phyloP scores from a whole-genome alignment of 2,329 filamentous ascomycete genomes.

The Dactylellina leptospora region DNA sequence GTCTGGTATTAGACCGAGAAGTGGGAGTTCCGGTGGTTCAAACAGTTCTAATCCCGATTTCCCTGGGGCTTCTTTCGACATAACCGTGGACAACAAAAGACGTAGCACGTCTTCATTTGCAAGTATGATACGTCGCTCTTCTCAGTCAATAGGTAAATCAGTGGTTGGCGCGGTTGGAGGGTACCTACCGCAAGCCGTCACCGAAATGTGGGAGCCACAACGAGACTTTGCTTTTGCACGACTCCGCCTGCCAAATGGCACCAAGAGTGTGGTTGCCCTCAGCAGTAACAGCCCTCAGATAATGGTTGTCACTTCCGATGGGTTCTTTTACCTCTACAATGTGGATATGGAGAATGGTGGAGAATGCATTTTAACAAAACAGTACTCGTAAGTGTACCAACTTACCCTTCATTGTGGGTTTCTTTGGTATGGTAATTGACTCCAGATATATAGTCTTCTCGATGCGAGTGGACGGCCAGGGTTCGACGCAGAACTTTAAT shows the following conservation, averaged over 20 bases:
- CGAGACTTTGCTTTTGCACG: conserved; percentile 97
- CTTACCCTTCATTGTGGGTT: neutral
- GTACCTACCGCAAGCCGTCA: conserved; percentile 90
- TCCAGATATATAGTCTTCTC: conserved; percentile 30
- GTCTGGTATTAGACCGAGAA: conserved; percentile 40
- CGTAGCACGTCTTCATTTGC: conserved; percentile 76
- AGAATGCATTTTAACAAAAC: conserved; percentile 88
- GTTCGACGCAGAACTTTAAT: conserved; percentile 38
- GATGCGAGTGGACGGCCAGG: conserved; percentile 44
- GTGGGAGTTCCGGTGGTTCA: conserved; percentile 47
- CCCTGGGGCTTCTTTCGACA: conserved; percentile 55
- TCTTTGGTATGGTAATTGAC: neutral
- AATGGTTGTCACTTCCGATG: conserved; percentile 97
- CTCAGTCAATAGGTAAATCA: conserved; percentile 88
- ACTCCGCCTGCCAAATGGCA: conserved; percentile 72
- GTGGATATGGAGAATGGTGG: conserved; percentile 95
- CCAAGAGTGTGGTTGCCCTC: conserved; percentile 89
- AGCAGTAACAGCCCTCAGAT: conserved; percentile 93
- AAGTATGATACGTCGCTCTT: conserved; percentile 90
- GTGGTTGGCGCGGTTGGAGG: conserved; percentile 89
- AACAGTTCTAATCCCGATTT: conserved; percentile 52
- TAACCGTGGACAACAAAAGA: conserved; percentile 54
- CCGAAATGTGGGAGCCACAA: conserved; percentile 96
- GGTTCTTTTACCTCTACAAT: conserved; percentile 92
- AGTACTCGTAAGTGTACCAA: conserved; percentile 78